Conservation (phyloP, 352 stramenopile genomes). For the Pilasporangium apinafurcum region DNA sequence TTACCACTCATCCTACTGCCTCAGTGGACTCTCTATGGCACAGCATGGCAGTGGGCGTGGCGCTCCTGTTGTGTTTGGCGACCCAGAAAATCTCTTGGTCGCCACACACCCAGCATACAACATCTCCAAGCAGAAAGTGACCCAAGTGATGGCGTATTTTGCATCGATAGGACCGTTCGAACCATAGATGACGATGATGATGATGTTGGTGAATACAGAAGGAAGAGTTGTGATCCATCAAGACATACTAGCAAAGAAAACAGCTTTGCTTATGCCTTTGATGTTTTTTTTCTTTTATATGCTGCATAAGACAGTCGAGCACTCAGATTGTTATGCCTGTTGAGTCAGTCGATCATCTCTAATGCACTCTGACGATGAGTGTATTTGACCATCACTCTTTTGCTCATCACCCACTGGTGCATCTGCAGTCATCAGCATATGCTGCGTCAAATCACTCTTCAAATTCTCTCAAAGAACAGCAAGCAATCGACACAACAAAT, state of each 20-base stretch:
- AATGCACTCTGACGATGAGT: constrained; percentile 1
- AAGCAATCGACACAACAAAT: no score
- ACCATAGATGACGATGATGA: constrained; percentile 13
- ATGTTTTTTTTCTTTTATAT: no score
- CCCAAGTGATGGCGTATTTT: constrained; percentile 64
- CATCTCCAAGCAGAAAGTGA: constrained; percentile 85
- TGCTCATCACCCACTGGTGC: no score
- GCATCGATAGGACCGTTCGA: constrained; percentile 44
- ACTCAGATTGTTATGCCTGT: no score
- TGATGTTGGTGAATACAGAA: constrained; percentile 2
- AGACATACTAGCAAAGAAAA: no score
- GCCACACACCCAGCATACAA: constrained; percentile 91
- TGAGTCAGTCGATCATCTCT: no score
- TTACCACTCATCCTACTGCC: constrained; percentile 99
- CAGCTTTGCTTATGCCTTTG: no score
- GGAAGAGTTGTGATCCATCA: not conserved
- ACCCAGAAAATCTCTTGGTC: constrained; percentile 64
- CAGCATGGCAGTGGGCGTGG: constrained; percentile 73
- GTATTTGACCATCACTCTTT: constrained; percentile 5
- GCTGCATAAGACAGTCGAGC: no score
- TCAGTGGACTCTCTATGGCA: constrained; percentile 93
- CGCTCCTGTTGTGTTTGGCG: constrained; percentile 43
- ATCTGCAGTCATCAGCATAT: no score
- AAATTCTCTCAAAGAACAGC: no score
- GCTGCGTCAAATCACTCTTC: no score